These are phyloP conservation scores for Penicillium sp. DNA, from an alignment of 2,329 filamentous ascomycete genomes.

Conservation along the genomic window DNA sequence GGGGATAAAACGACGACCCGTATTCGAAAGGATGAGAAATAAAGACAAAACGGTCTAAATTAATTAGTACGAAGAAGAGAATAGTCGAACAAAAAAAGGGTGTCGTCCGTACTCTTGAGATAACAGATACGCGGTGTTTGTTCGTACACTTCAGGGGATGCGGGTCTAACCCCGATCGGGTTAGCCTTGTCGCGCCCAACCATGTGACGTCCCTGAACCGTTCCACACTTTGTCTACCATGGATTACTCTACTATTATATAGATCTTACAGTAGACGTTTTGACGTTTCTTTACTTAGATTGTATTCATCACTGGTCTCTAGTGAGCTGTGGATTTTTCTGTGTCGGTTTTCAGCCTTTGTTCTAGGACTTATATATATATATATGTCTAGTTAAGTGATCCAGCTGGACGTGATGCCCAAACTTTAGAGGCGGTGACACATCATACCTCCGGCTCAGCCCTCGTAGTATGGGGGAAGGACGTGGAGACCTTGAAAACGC, in stretches of 20 bases:
- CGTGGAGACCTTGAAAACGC: no score
- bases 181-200: slow-evolving; percentile 18
- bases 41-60: slow-evolving; percentile 14
- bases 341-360: no score
- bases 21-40: not conserved
- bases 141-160: slow-evolving; percentile 27
- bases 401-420: no score
- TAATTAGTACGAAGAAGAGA: slow-evolving; percentile 16
- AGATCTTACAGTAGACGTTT: no score
- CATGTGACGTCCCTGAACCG: slow-evolving; percentile 22
- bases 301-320: no score
- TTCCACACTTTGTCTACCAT: slow-evolving; percentile 1
- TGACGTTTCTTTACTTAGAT: no score
- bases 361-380: no score
- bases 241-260: not conserved
- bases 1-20: slow-evolving; percentile 1
- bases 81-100: slow-evolving; percentile 9
- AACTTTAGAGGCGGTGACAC: no score
- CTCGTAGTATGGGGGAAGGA: no score
- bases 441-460: no score
- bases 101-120: slow-evolving; percentile 2
- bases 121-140: slow-evolving; percentile 24
- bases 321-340: no score
- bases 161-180: slow-evolving; percentile 13
- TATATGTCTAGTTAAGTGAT: no score